phyloP scores from a whole-genome alignment of 139 green algal genomes.

The Dunaliella primolecta region DNA sequence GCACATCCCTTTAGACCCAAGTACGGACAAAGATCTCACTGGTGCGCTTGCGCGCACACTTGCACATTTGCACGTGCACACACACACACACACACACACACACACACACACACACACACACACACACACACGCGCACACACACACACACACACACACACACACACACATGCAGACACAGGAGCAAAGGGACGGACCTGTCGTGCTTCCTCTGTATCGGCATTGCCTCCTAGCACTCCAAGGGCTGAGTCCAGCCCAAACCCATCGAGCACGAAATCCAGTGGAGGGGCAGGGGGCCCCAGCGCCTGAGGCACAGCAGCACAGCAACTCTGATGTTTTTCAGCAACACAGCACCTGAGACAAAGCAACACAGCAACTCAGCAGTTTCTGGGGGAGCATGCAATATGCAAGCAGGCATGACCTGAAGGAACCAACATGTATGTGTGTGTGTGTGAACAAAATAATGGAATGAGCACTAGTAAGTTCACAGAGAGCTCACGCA shows the following conservation, averaged over 20 bases:
- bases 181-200: no score
- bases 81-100: neutral
- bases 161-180: neutral
- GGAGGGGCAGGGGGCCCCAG: neutral
- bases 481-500: no score
- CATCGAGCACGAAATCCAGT: constrained; percentile 2
- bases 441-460: neutral
- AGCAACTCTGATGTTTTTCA: no score
- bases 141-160: neutral
- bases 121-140: neutral
- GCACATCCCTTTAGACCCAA: no score
- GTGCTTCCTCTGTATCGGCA: neutral
- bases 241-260: neutral
- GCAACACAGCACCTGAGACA: no score
- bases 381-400: no score
- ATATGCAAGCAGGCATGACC: neutral
- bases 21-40: no score
- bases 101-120: neutral
- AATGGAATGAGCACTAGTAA: no score
- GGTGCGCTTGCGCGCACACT: no score
- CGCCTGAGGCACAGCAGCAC: neutral
- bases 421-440: neutral
- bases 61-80: neutral
- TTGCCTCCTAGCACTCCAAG: neutral
- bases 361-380: no score